A percentile compares a stretch with the other conserved stretches of the same genome.
Evolutionary conservation across 306 rosid species (phyloP).

Genomic region (Vigna unguiculata): DNA sequence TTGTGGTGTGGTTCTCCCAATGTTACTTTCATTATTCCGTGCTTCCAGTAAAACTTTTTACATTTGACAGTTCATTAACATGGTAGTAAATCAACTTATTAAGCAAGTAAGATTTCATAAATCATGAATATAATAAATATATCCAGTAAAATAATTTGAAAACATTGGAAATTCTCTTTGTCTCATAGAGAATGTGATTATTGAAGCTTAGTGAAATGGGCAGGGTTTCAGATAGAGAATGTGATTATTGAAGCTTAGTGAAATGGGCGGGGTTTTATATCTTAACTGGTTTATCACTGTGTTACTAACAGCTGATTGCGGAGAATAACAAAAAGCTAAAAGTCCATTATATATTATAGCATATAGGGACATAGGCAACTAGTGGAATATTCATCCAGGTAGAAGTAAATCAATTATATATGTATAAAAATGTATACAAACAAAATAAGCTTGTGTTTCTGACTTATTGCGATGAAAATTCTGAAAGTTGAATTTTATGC

Average conservation of each 20-base stretch:
- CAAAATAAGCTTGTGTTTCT: conserved; percentile 7
- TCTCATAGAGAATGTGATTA: background rate
- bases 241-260: conserved; percentile 1
- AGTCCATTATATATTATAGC: background rate
- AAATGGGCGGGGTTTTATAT: conserved; percentile 6
- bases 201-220: no score
- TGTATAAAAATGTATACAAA: background rate
- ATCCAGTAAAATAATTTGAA: conserved; percentile 4
- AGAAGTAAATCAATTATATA: background rate
- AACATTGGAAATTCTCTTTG: conserved; percentile 15
- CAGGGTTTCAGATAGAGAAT: background rate
- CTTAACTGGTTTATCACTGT: background rate
- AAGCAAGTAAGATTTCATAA: background rate
- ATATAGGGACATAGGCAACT: background rate
- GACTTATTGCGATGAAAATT: conserved; percentile 9
- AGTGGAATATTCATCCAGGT: background rate
- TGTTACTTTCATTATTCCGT: background rate
- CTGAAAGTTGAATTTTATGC: conserved; percentile 9
- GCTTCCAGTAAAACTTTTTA: background rate
- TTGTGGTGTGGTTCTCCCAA: background rate
- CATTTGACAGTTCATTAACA: conserved; percentile 3
- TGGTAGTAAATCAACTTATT: conserved; percentile 14
- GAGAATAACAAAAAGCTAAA: background rate
- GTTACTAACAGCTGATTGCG: background rate
- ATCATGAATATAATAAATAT: background rate